phyloP scores from a whole-genome alignment of 208 protist species.

The Trypanosoma congolense region DNA sequence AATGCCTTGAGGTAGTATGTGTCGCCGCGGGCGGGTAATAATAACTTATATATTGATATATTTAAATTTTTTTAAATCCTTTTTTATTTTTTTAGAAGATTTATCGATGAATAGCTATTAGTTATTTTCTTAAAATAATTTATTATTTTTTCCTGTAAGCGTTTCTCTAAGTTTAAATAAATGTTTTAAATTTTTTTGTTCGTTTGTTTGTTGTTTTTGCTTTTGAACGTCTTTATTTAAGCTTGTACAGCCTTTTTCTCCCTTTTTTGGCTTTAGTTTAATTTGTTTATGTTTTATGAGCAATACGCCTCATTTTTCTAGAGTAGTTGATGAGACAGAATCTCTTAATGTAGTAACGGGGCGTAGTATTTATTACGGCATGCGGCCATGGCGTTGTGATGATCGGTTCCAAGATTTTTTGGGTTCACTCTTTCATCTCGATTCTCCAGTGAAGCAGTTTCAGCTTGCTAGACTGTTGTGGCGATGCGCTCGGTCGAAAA shows the following conservation, averaged over 20 bases:
- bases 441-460: constrained; percentile 36
- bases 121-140: constrained; percentile 28
- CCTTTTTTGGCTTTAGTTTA: constrained; percentile 13
- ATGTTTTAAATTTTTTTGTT: constrained; percentile 9
- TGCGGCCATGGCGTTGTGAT: constrained; percentile 78
- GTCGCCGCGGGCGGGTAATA: too few relatives aligned
- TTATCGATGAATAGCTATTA: too few relatives aligned
- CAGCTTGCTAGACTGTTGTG: constrained; percentile 28
- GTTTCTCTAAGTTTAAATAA: not conserved
- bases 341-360: constrained; percentile 73
- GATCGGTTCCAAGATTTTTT: constrained; percentile 81
- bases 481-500: constrained; percentile 48
- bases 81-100: too few relatives aligned
- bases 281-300: constrained; percentile 31
- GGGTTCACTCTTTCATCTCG: constrained; percentile 50
- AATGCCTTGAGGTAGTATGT: constrained; percentile 18
- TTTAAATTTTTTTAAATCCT: too few relatives aligned
- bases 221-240: constrained; percentile 12
- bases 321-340: constrained; percentile 53
- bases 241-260: constrained; percentile 11
- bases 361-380: constrained; percentile 77
- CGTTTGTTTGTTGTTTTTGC: constrained; percentile 12
- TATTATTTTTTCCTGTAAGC: constrained; percentile 14
- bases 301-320: constrained; percentile 54
- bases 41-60: too few relatives aligned